These are phyloP conservation scores for Penicillium antarcticum DNA, from an alignment of 495 filamentous ascomycete genomes.

Conservation along the genomic window DNA sequence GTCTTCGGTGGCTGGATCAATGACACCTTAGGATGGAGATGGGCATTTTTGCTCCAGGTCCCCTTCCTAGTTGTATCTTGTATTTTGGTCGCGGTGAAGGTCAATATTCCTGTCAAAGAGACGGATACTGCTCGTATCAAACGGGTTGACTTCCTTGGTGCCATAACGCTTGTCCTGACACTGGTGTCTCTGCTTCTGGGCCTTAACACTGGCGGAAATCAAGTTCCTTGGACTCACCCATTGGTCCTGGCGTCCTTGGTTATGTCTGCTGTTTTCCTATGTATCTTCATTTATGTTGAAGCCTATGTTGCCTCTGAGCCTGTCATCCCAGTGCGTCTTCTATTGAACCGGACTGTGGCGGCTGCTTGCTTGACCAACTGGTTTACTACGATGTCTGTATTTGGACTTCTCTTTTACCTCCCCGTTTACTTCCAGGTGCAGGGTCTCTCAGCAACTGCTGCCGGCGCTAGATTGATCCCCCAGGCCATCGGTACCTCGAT, in stretches of 20 bases:
- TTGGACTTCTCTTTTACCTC: slow-evolving; percentile 66
- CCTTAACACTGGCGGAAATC: slow-evolving; percentile 80
- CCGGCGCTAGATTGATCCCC: slow-evolving; percentile 70
- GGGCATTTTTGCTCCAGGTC: slow-evolving; percentile 80
- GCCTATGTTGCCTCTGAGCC: slow-evolving; percentile 65
- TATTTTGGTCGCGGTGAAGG: slow-evolving; percentile 60
- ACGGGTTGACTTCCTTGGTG: slow-evolving; percentile 83
- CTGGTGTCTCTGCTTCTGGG: slow-evolving; percentile 77
- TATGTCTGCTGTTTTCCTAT: slow-evolving; percentile 54
- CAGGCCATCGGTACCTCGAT: slow-evolving; percentile 63
- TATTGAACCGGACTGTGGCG: slow-evolving; percentile 68
- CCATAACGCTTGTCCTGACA: slow-evolving; percentile 61
- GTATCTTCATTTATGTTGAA: slow-evolving; percentile 64
- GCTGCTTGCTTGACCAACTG: slow-evolving; percentile 76
- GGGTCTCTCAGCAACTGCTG: slow-evolving; percentile 64
- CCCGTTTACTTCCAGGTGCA: slow-evolving; percentile 82
- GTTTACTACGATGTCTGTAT: slow-evolving; percentile 54
- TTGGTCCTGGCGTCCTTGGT: slow-evolving; percentile 69
- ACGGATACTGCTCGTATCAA: slow-evolving; percentile 53
- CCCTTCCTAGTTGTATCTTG: slow-evolving; percentile 62
- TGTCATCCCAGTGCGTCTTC: slow-evolving; percentile 77
- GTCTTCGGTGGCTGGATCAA: slow-evolving; percentile 78
- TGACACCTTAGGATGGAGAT: slow-evolving; percentile 70
- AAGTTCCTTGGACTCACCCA: slow-evolving; percentile 81
- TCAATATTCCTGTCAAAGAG: slow-evolving; percentile 73